Evolutionary conservation across 2,329 filamentous ascomycete genomes (phyloP).

Genomic region (Dactylellina drechsleri): DNA sequence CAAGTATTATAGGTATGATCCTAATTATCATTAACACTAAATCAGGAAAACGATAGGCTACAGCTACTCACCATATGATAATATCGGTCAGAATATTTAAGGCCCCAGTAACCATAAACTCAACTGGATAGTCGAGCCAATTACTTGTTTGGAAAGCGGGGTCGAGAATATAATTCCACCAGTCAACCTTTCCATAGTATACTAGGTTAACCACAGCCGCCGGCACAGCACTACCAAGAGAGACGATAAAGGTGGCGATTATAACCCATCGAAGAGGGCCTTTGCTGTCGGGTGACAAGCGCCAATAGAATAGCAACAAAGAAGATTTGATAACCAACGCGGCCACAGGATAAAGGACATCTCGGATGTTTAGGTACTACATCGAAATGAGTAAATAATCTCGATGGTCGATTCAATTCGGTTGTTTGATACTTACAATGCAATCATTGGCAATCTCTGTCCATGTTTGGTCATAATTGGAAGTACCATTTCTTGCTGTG

Average conservation of each 20-base stretch:
- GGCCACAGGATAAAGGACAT: conserved; percentile 33
- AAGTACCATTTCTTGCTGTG: conserved; percentile 40
- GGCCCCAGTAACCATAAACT: conserved; percentile 44
- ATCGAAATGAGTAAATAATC: background rate
- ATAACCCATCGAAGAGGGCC: conserved; percentile 39
- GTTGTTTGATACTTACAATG: conserved; percentile 20
- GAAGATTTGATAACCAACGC: conserved; percentile 40
- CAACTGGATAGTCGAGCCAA: conserved; percentile 37
- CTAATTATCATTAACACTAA: background rate
- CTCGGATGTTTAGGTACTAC: conserved; percentile 39
- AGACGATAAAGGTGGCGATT: conserved; percentile 32
- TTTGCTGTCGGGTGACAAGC: conserved; percentile 31
- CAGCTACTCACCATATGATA: conserved; percentile 27
- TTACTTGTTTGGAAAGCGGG: conserved; percentile 19
- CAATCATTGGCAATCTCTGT: conserved; percentile 40
- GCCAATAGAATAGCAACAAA: conserved; percentile 39
- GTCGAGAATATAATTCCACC: conserved; percentile 47
- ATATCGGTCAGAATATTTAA: conserved; percentile 41
- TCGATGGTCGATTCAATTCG: background rate
- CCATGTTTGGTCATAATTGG: conserved; percentile 43
- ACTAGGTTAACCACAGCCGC: conserved; percentile 40
- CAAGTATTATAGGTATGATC: conserved; percentile 40
- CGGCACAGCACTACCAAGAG: conserved; percentile 32
- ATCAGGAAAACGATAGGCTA: background rate
- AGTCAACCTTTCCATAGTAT: conserved; percentile 48